Evolutionary conservation across 139 green algal genomes (phyloP), one percentile per base, ranked within the genome.

Genomic region (Picochlorum sp.): DNA sequence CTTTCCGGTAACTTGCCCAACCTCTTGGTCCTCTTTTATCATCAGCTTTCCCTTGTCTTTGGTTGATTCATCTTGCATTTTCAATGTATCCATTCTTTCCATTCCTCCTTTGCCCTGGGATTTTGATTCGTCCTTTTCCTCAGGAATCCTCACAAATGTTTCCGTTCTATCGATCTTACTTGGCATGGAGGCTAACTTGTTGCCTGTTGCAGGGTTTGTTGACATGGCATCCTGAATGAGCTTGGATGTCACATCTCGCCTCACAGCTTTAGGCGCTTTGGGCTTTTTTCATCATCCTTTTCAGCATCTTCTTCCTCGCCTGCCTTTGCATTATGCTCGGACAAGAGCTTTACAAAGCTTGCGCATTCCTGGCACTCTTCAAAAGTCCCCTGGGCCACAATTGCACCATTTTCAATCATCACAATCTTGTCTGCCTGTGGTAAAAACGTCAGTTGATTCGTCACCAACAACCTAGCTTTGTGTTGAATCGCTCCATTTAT

Each of bases 381-480:
- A 52, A 81, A 90, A n/a, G 50, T 87, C 65, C 87, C 88, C 49
- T 76, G 58, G 37, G 76, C 70, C 44, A 74, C 64, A 23, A 92
- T 66, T 14, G 44, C 32, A 1, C 89, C 84, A 16, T 64, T 69
- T 23, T 90, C 79, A 61, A 95, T 70, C 71, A 82, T 84, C n/a
- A 94, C 26, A 30, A 95, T 58, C n/a, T 77, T 74, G 65, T 95
- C 81, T 8, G 84, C 84, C 6, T 72, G 21, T 3, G 76, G 83
- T 57, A 90, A 67, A 73, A 87, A 90, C 65, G 95, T 84, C 75
- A 92, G 71, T 65, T 92, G 86, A 72, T 96, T 90, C 47, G 88
- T 98, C 4, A 97, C 85, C 57, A 92, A 79, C 58, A 96, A 30
- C 13, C 86, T 66, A 2, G 90, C 85, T 67, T 88, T 89, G 64